These are phyloP conservation scores for Epicoccum nigrum DNA, from an alignment of 2,329 filamentous ascomycete species.

Conservation along the genomic window DNA sequence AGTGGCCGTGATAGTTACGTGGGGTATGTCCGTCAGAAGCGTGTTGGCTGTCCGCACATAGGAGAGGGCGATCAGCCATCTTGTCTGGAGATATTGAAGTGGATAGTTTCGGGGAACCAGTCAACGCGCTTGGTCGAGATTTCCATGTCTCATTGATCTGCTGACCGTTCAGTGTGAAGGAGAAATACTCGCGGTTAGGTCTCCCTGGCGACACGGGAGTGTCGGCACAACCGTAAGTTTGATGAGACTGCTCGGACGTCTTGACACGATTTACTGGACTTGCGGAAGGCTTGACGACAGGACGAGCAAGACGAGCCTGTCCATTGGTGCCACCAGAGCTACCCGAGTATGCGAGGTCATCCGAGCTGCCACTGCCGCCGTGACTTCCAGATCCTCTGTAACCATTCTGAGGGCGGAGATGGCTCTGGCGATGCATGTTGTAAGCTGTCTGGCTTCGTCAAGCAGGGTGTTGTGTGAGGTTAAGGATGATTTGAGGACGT, in stretches of 20 bases:
- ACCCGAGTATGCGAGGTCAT: constrained; percentile 17
- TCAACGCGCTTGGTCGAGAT: neutral
- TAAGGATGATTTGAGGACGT: neutral
- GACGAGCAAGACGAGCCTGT: constrained; percentile 1
- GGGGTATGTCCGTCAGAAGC: constrained; percentile 2
- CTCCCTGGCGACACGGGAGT: constrained; percentile 2
- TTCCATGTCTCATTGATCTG: constrained; percentile 26
- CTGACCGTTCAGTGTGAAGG: constrained; percentile 19
- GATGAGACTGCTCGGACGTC: constrained; percentile 5
- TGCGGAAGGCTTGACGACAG: constrained; percentile 4
- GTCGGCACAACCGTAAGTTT: neutral
- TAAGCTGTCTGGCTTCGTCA: neutral
- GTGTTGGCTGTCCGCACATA: constrained; percentile 1
- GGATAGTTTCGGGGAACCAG: neutral
- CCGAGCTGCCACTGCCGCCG: constrained; percentile 16
- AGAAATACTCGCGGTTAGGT: constrained; percentile 11
- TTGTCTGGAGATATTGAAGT: neutral
- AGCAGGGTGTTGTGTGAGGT: neutral
- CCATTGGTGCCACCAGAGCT: constrained; percentile 25
- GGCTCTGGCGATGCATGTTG: constrained; percentile 18
- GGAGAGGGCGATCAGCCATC: neutral
- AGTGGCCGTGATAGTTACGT: constrained; percentile 12
- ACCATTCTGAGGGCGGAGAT: constrained; percentile 10
- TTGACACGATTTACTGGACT: neutral
- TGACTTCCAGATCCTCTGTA: neutral